Evolutionary conservation across 2,329 filamentous ascomycete genomes (phyloP), one percentile per base, ranked within the genome.

Genomic region (Alternaria gaisen): DNA sequence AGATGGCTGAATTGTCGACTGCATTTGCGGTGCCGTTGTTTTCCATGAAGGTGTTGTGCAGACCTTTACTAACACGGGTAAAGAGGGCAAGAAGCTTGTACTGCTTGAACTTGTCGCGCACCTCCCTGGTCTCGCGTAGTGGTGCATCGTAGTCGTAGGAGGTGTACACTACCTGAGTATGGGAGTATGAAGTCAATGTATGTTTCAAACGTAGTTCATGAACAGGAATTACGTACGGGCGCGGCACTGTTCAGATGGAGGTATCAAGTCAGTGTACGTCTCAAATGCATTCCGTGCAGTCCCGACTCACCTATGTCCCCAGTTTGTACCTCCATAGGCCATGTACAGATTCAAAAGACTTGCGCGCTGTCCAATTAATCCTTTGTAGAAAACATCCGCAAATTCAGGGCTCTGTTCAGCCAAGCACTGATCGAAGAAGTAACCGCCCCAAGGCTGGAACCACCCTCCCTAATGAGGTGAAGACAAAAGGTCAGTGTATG

Each of bases 341-440:
- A 86, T 86, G 64, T 86, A 86, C 14, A 86, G 60, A 46, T 79
- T 85, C 34, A 84, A 74, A 11, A 85, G 69, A 0, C 83, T 85
- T 2, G 81, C 77, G 22, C 81, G 75, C 54, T 85, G 83, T 6
- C 80, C 85, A 56, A 86, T 81, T 53, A 86, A 83, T 64, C 86
- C 84, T 68, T 86, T 86, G 69, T 86, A 87, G 57, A 84, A 87
- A 1, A 87, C 81, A 71, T 86, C 84, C 1, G 83, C 80, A 69
- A 85, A 86, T 12, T 80, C 80, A 0, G 79, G 74, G 20, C 76
- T 79, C 34, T 83, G 82, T 46, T 85, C 81, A 0, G 82, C 75
- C 14, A 72, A 53, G 63, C 84, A 86, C 55, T 80, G 72, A 54
- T 86, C 85, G 60, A 85, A 86, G 61, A 85, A 85, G 1, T 77